phyloP scores from a whole-genome alignment of 345 rosid species.

The Trapa bicornis region DNA sequence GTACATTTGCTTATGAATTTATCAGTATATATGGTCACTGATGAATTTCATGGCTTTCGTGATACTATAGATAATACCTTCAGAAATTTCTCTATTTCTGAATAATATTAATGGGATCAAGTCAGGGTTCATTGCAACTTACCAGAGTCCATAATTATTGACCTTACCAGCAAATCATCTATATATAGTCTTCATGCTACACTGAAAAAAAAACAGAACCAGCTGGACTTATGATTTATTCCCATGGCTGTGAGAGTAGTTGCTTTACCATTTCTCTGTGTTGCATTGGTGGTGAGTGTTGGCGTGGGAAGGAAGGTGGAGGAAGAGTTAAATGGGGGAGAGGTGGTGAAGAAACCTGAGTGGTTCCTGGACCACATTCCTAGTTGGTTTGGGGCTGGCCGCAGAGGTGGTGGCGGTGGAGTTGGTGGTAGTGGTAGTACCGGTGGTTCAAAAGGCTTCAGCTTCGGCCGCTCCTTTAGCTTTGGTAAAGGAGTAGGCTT shows the following conservation, averaged over 20 bases:
- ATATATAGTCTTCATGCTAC: neutral
- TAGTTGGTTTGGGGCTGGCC: conserved; percentile 10
- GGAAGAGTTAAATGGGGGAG: conserved; percentile 8
- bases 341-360: conserved; percentile 16
- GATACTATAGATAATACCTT: neutral
- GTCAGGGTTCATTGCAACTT: neutral
- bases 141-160: neutral
- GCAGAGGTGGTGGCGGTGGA: neutral
- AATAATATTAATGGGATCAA: neutral
- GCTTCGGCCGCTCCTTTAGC: conserved; percentile 10
- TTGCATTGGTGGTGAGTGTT: conserved; percentile 9
- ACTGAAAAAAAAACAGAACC: neutral
- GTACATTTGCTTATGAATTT: neutral
- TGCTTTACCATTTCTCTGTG: conserved; percentile 3
- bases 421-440: neutral
- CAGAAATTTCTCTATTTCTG: neutral
- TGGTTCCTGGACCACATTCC: conserved; percentile 12
- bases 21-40: neutral
- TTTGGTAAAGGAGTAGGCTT: conserved; percentile 9
- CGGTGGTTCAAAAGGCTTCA: conserved; percentile 3
- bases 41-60: neutral
- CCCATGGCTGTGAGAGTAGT: conserved; percentile 9
- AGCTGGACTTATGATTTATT: neutral
- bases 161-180: neutral
- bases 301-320: conserved; percentile 17